Evolutionary conservation across 2,329 filamentous ascomycete species (phyloP), one percentile per base, ranked within the genome.

Genomic region (Colletotrichum magnum): DNA sequence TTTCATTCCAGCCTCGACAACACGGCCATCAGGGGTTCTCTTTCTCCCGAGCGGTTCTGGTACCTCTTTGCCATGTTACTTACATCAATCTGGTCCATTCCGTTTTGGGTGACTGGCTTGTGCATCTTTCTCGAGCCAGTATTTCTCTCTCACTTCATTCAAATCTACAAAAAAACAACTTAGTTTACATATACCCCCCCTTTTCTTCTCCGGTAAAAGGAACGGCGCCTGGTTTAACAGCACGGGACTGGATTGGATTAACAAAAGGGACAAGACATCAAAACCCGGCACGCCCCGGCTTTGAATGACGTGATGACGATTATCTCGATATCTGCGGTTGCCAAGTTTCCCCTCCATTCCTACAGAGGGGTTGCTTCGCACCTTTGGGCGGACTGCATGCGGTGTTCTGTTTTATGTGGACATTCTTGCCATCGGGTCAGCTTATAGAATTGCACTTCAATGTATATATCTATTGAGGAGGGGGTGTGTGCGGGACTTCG

Each of bases 271-370:
- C 62, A 67, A 58, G 12, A 26, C 24, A 63, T 58, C 48, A 52
- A 68, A 45, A 63, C 58, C 36, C n/a, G 48, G 36, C 32, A 43
- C 41, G 45, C 58, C 53, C 45, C 18, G 36, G 43, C 54, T 56
- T 69, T 69, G 32, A 36, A 70, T 69, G 68, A 70, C 36, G 50
- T 70, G 68, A 70, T 59, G 68, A 70, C 58, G 43, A 70, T 2
- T 63, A 68, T 70, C 64, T 70, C 54, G 68, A 53, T 70, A 67
- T 58, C 68, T 43, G 61, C 26, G 57, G 52, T 48, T 58, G 21
- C 13, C 48, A 39, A 58, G 32, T 32, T 48, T 32, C 43, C 58
- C 36, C 13, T 32, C n/a, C 39, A 12, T 58, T 15, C 32, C 36
- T 52, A 28, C 57, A 21, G 60, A 41, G 47, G 39, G 15, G n/a